Evolutionary conservation across 1,284 basidiomycete species (phyloP), one percentile per base, ranked within the genome.

Genomic region (Puccinia horiana): DNA sequence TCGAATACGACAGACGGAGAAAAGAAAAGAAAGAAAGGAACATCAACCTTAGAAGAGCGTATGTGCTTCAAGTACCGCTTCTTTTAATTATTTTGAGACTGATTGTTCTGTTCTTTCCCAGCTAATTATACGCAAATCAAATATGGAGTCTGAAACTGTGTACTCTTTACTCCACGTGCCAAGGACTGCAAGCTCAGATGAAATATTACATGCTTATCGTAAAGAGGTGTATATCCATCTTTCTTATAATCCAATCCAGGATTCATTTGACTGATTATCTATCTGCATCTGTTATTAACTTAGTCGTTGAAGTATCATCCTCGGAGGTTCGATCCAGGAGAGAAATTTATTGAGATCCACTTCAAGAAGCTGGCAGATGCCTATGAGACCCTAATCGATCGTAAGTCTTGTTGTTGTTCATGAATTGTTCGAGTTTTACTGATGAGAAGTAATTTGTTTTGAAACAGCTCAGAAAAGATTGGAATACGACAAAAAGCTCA

Each of bases 261-360:
- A 69, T 2, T 5, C 26, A 18, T 5, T 26, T 58, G 56, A 29
- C 54, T 58, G 26, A 58, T 58, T 58, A 6, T 4, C 20, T 5
- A 54, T 54, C 20, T 11, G 9, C 6, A 16, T 65, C 23, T 65
- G 11, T 29, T 65, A 16, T 65, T 40, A 8, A 16, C 23, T 4
- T 70, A 70, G 67, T 44, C 67, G 23, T 20, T 70, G 47, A 70
- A 70, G 47, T 70, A 70, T 70, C 67, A 70, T 35, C 67, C 67
- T 8, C 23, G 67, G 6, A 44, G 67, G 12, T 70, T 44, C 47
- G n/a, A 44, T 44, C 67, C 67, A 26, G 42, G 47, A 26, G 67
- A 70, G 5, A 32, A n/a, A 14, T 70, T 70, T 18, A 70, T 70
- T 47, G 42, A 70, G n/a, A 70, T 70, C n/a, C 67, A 70, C 47